Base-by-base conservation (phyloP, 371 early-diverging fungal species). In the Catenaria anguillulae region DNA sequence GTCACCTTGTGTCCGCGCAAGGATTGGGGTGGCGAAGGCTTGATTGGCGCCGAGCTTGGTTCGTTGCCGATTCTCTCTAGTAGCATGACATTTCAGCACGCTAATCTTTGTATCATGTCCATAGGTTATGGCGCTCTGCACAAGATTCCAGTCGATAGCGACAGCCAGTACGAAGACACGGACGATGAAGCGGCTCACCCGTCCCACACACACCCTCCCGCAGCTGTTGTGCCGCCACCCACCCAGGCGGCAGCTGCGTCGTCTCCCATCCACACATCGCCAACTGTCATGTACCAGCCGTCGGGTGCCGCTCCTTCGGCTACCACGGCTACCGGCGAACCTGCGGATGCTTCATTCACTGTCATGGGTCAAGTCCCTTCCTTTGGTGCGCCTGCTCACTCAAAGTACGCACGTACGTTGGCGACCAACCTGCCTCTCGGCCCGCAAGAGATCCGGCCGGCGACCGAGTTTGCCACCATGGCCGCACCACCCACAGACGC, bases 1-100 rank as follows among this genome's bases (percentile, higher is more conserved):
- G 64, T 64, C 17, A n/a, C 12, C 43, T 10, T 60, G 17, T 21
- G 24, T 4, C 64, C 61, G 3, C 24, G 33, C 34, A 42, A 35
- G 2, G 33, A 64, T 21, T 64, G 64, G 61, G 61, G 64, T 54
- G 64, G 64, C 29, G 52, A 54, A 33, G 56, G 63, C 21, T 23
- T 63, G 35, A 35, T 63, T 35, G 63, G 63, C 31, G 54, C 55
- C 26, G 60, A 63, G 33, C 42, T 63, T 33, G 63, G 58, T 56
- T 6, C 34, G 56, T 31, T 48, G 0, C 3, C 24, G 43, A 42
- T 19, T 21, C 19, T n/a, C n/a, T n/a, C n/a, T n/a, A n/a, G n/a
- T n/a, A n/a, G n/a, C n/a, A n/a, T n/a, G n/a, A n/a, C n/a, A n/a
- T n/a, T n/a, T n/a, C n/a, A n/a, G n/a, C n/a, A n/a, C n/a, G n/a